These are phyloP conservation scores for Angomonas ambiguus DNA, from an alignment of 208 protist genomes.

Conservation along the genomic window DNA sequence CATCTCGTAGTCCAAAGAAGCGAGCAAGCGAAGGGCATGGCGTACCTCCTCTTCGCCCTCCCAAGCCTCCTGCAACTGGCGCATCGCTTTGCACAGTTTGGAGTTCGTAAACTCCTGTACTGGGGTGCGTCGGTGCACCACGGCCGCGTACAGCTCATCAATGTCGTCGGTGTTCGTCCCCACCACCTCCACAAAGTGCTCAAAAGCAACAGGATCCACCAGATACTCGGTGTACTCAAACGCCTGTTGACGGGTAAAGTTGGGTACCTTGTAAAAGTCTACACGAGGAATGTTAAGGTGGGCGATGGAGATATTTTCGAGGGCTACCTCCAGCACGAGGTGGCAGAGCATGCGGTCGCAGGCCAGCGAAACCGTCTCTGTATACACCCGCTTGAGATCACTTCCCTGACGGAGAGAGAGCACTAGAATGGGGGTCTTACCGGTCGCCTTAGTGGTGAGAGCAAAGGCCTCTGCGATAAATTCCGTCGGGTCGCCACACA, in stretches of 20 bases:
- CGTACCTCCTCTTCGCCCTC: conserved; percentile 5
- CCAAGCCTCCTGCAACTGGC: conserved; percentile 43
- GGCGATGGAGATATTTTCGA: conserved; percentile 55
- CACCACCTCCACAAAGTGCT: conserved; percentile 66
- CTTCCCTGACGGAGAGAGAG: conserved; percentile 72
- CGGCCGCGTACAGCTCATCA: conserved; percentile 68
- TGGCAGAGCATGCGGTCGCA: conserved; percentile 76
- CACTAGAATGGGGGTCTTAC: conserved; percentile 66
- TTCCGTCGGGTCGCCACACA: conserved; percentile 71
- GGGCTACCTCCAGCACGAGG: conserved; percentile 66
- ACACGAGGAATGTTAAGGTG: conserved; percentile 63
- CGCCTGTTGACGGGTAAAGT: conserved; percentile 58
- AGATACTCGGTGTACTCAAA: conserved; percentile 74
- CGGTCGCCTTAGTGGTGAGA: conserved; percentile 57
- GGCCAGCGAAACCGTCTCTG: conserved; percentile 61
- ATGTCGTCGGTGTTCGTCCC: conserved; percentile 80
- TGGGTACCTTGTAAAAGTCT: conserved; percentile 72
- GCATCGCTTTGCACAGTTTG: conserved; percentile 74
- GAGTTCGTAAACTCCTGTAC: conserved; percentile 56
- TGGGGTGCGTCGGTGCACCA: conserved; percentile 49
- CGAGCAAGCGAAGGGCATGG: conserved; percentile 44
- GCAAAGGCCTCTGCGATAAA: conserved; percentile 77
- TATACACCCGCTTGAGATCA: conserved; percentile 66
- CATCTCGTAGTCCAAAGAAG: conserved; percentile 44
- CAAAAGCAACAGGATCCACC: conserved; percentile 57